Percentiles rank a stretch among this genome's conserved stretches.
Conservation (phyloP, 108 stramenopile genomes). For the Schizochytrium sp. region DNA sequence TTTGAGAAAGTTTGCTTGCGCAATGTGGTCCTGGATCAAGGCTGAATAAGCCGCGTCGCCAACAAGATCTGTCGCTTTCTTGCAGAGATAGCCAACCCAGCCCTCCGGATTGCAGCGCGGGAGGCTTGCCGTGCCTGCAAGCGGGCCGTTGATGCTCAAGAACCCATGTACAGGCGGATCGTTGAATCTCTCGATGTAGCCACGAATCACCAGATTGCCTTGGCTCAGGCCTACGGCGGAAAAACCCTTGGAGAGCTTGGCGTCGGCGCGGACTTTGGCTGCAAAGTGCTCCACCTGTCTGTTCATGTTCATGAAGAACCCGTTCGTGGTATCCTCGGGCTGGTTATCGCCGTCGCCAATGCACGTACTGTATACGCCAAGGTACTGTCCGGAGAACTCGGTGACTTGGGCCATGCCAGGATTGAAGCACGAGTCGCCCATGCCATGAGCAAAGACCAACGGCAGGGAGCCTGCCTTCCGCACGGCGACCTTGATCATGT, state of each 20-base stretch:
- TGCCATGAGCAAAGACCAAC: conserved; percentile 18
- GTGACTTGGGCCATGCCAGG: conserved; percentile 54
- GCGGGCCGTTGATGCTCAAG: conserved; percentile 61
- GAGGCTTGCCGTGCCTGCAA: conserved; percentile 61
- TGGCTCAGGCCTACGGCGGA: conserved; percentile 66
- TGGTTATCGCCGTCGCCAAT: conserved; percentile 56
- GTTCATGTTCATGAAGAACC: conserved; percentile 65
- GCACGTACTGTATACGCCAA: conserved; percentile 51
- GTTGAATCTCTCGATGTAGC: conserved; percentile 63
- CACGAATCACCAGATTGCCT: conserved; percentile 64
- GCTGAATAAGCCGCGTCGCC: conserved; percentile 52
- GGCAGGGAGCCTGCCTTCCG: not conserved
- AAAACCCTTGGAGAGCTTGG: conserved; percentile 51
- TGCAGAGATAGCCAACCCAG: conserved; percentile 40
- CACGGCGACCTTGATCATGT: not conserved
- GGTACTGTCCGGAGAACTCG: conserved; percentile 26
- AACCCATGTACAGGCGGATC: conserved; percentile 60
- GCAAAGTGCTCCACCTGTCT: conserved; percentile 50
- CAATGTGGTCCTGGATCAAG: conserved; percentile 52
- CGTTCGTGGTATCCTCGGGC: conserved; percentile 58
- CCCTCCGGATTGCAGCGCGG: conserved; percentile 53
- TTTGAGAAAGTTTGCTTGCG: conserved; percentile 65
- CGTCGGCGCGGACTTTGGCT: conserved; percentile 37
- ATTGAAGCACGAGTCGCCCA: conserved; percentile 71
- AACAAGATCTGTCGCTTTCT: conserved; percentile 54